Percentiles rank a stretch among this genome's conserved stretches.
These are phyloP conservation scores for Marsdenia floribunda DNA, from an alignment of 257 asterid species.

Conservation along the genomic window DNA sequence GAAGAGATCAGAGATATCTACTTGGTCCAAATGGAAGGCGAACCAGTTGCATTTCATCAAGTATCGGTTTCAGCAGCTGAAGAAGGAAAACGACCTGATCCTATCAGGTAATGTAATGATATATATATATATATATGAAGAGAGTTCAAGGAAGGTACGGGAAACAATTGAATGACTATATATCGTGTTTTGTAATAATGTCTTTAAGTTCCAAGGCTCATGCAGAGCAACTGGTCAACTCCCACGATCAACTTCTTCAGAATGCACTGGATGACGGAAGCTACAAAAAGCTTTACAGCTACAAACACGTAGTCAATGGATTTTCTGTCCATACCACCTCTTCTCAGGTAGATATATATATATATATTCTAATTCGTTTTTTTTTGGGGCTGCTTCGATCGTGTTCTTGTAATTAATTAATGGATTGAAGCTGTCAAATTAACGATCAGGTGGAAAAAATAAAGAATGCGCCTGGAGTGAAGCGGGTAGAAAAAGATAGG, in stretches of 20 bases:
- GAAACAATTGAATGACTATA: no score
- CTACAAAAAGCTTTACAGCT: slow-evolving; percentile 79
- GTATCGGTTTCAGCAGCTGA: slow-evolving; percentile 10
- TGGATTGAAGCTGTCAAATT: no score
- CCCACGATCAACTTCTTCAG: slow-evolving; percentile 58
- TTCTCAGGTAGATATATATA: slow-evolving; percentile 30
- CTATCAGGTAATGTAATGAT: slow-evolving; percentile 32
- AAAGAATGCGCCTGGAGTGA: slow-evolving; percentile 45
- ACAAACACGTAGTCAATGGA: slow-evolving; percentile 69
- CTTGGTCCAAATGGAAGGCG: slow-evolving; percentile 62
- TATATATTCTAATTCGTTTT: no score
- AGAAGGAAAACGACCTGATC: slow-evolving; percentile 7
- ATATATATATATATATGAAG: no score
- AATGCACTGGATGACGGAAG: slow-evolving; percentile 50
- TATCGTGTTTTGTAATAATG: not conserved
- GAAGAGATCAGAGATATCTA: slow-evolving; percentile 46
- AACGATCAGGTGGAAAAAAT: slow-evolving; percentile 36
- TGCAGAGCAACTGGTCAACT: slow-evolving; percentile 51
- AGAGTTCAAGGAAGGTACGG: no score
- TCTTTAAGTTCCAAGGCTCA: slow-evolving; percentile 35
- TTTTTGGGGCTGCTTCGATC: no score
- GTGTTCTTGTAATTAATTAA: no score
- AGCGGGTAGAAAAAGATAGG: slow-evolving; percentile 61
- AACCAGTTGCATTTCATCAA: slow-evolving; percentile 62
- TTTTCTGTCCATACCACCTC: slow-evolving; percentile 69